These are phyloP conservation scores for Leccinum pallidistipes DNA, from an alignment of 1,284 basidiomycete species.

Conservation along the genomic window DNA sequence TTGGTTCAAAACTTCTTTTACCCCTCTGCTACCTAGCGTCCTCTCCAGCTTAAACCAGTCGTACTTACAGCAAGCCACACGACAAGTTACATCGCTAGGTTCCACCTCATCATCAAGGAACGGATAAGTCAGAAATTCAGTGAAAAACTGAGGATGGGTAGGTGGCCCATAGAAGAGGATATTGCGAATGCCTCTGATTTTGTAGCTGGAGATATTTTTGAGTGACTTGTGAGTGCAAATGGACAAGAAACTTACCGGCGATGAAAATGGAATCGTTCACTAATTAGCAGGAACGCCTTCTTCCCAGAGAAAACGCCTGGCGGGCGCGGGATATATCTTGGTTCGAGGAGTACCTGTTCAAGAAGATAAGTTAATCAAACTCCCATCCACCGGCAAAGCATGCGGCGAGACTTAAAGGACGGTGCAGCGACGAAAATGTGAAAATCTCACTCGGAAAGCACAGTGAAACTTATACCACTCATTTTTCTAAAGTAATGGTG, in stretches of 20 bases:
- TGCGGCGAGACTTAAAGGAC: neutral
- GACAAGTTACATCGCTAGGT: conserved; percentile 73
- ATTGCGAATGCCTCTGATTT: conserved; percentile 88
- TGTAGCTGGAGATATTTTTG: conserved; percentile 58
- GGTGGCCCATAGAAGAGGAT: conserved; percentile 93
- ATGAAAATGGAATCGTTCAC: conserved; percentile 98
- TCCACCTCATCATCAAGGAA: conserved; percentile 86
- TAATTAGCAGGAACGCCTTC: conserved; percentile 86
- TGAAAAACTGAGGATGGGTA: conserved; percentile 88
- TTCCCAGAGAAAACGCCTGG: conserved; percentile 91
- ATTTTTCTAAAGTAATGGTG: conserved; percentile 83
- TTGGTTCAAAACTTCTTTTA: conserved; percentile 11
- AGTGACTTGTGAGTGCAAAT: conserved; percentile 4
- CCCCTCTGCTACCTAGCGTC: conserved; percentile 44
- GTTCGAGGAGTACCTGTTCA: conserved; percentile 83
- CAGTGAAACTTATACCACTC: conserved; percentile 69
- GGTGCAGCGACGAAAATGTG: neutral
- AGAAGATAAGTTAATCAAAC: neutral
- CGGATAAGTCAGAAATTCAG: conserved; percentile 84
- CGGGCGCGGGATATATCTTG: conserved; percentile 93
- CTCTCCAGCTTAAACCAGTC: conserved; percentile 87
- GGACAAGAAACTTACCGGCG: conserved; percentile 55
- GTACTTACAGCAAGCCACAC: conserved; percentile 82
- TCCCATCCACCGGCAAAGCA: neutral
- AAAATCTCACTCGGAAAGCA: conserved; percentile 80